Percentiles rank a stretch among this genome's conserved stretches.
phyloP scores from a whole-genome alignment of 2,329 filamentous ascomycete genomes.

The Fusarium sp. region DNA sequence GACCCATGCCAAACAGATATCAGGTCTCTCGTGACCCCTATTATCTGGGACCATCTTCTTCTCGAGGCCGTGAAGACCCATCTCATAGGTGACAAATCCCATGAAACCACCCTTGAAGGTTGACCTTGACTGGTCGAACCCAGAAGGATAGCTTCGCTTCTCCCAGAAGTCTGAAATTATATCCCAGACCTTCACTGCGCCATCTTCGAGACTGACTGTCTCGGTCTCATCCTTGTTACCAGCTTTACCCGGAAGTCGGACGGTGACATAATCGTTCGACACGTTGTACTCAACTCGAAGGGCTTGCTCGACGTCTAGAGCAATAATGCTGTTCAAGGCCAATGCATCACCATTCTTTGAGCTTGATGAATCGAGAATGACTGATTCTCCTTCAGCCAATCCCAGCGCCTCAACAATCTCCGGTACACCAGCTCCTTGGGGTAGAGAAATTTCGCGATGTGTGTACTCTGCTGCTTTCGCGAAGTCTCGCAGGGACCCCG shows the following conservation, averaged over 20 bases:
- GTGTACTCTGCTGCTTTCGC: slow-evolving; percentile 48
- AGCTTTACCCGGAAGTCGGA: slow-evolving; percentile 42
- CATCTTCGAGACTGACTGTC: slow-evolving; percentile 37
- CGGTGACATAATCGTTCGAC: slow-evolving; percentile 54
- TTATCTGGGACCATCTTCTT: slow-evolving; percentile 43
- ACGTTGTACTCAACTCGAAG: slow-evolving; percentile 68
- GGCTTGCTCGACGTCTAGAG: slow-evolving; percentile 68
- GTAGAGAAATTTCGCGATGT: slow-evolving; percentile 57
- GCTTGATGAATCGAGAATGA: slow-evolving; percentile 71
- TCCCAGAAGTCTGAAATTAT: slow-evolving; percentile 60
- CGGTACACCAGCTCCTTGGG: slow-evolving; percentile 59
- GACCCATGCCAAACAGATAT: slow-evolving; percentile 81
- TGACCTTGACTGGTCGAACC: slow-evolving; percentile 21
- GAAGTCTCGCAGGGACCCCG: slow-evolving; percentile 22
- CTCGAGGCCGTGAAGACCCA: slow-evolving; percentile 66
- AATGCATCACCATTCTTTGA: slow-evolving; percentile 57
- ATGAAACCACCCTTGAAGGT: slow-evolving; percentile 87
- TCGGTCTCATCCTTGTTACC: slow-evolving; percentile 3
- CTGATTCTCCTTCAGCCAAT: slow-evolving; percentile 55
- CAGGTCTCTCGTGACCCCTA: slow-evolving; percentile 63
- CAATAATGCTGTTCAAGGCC: slow-evolving; percentile 77
- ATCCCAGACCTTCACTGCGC: slow-evolving; percentile 60
- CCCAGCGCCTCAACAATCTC: slow-evolving; percentile 66
- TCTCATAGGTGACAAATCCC: slow-evolving; percentile 87
- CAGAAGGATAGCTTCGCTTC: slow-evolving; percentile 42